Conservation (phyloP, 1,139 yeast species). For the Meyerozyma smithsonii region DNA sequence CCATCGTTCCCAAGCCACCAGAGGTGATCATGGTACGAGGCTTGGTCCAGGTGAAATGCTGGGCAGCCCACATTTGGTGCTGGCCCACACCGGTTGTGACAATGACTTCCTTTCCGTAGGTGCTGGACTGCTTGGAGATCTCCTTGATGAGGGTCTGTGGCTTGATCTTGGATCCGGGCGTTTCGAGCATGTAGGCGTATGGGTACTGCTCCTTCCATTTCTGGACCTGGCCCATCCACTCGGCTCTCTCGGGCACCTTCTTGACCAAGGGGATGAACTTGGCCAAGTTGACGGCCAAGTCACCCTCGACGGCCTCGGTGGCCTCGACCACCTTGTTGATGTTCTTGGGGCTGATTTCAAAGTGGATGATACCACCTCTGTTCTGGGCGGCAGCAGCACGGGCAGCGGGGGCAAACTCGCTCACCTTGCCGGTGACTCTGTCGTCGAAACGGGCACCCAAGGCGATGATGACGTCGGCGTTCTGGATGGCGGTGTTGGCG, state of each 20-base stretch:
- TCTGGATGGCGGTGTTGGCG: slow-evolving; percentile 91
- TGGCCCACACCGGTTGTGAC: slow-evolving; percentile 98
- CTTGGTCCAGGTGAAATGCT: slow-evolving; percentile 86
- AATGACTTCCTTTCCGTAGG: slow-evolving; percentile 69
- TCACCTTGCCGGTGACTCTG: slow-evolving; percentile 86
- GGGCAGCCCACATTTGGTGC: slow-evolving; percentile 99
- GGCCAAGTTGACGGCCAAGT: slow-evolving; percentile 74
- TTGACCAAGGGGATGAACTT: slow-evolving; percentile 67
- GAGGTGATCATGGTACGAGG: slow-evolving; percentile 94
- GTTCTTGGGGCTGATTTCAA: slow-evolving; percentile 93
- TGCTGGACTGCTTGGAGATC: slow-evolving; percentile 66
- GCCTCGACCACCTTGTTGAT: slow-evolving; percentile 97
- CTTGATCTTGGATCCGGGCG: slow-evolving; percentile 77
- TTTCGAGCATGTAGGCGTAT: slow-evolving; percentile 69
- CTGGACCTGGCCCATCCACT: slow-evolving; percentile 71
- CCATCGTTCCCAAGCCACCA: slow-evolving; percentile 99
- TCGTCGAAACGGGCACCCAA: slow-evolving; percentile 97
- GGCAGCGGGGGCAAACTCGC: slow-evolving; percentile 92
- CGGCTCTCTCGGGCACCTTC: slow-evolving; percentile 58
- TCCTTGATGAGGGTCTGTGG: slow-evolving; percentile 89
- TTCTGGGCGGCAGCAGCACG: slow-evolving; percentile 80
- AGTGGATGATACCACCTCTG: slow-evolving; percentile 94
- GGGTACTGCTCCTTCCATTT: slow-evolving; percentile 89
- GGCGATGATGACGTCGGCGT: slow-evolving; percentile 89
- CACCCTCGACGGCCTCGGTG: slow-evolving; percentile 96